phyloP scores from a whole-genome alignment of 331 rosid species.

The Pyrus hybrid region DNA sequence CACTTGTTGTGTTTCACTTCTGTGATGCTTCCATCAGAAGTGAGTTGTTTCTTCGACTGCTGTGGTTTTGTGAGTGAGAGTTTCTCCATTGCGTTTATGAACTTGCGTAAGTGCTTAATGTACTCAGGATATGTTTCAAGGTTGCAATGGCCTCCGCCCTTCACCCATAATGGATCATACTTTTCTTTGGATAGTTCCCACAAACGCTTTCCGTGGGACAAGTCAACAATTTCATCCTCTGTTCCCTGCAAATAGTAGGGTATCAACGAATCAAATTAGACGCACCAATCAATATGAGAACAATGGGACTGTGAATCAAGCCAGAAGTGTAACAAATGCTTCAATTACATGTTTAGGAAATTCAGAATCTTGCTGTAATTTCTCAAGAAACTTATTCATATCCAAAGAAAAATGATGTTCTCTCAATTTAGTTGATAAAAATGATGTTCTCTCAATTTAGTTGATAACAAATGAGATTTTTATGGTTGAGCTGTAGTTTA shows the following conservation, averaged over 20 bases:
- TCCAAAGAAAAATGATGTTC: background rate
- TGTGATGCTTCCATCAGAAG: slow-evolving; percentile 61
- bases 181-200: slow-evolving; percentile 95
- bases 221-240: slow-evolving; percentile 80
- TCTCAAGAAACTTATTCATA: background rate
- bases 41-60: slow-evolving; percentile 39
- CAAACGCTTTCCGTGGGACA: slow-evolving; percentile 80
- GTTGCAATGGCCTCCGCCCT: slow-evolving; percentile 97
- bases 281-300: background rate
- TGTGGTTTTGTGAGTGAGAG: slow-evolving; percentile 26
- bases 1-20: slow-evolving; percentile 73
- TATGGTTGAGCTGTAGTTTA: background rate
- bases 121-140: slow-evolving; percentile 84
- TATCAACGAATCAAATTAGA: background rate
- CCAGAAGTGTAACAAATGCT: background rate
- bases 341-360: background rate
- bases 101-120: slow-evolving; percentile 75
- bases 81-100: slow-evolving; percentile 80
- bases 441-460: background rate
- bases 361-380: background rate
- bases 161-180: slow-evolving; percentile 86
- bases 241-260: slow-evolving; percentile 62
- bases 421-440: background rate
- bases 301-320: background rate
- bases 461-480: background rate